These are phyloP conservation scores for Mycocalia duriaeana DNA, from an alignment of 1,284 basidiomycete species.

Conservation along the genomic window DNA sequence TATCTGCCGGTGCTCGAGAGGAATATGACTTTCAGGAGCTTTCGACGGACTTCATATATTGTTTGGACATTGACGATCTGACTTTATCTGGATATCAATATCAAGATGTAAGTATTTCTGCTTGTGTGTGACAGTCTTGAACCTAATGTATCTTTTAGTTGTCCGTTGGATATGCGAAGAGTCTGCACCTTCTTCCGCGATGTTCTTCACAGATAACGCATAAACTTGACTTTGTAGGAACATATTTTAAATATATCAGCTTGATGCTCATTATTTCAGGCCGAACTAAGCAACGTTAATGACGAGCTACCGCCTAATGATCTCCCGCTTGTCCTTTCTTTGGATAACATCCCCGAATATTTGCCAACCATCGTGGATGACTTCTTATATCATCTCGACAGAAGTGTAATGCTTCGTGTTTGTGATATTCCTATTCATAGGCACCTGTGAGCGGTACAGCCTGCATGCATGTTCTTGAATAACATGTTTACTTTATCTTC, in stretches of 20 bases:
- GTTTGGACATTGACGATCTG: conserved; percentile 10
- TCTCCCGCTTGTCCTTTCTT: conserved; percentile 27
- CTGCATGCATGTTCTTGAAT: no score
- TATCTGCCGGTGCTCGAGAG: conserved; percentile 46
- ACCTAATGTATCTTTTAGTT: not conserved
- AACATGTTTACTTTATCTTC: no score
- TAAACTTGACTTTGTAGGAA: no score
- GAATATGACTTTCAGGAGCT: conserved; percentile 57
- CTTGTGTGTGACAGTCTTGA: not conserved
- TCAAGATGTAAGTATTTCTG: not conserved
- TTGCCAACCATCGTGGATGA: conserved; percentile 43
- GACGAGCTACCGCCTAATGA: conserved; percentile 40
- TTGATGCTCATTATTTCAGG: no score
- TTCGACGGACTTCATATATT: conserved; percentile 53
- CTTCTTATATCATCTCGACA: conserved; percentile 48
- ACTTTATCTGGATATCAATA: not conserved
- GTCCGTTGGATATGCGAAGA: not conserved
- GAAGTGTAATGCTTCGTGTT: conserved; percentile 60
- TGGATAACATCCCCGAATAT: conserved; percentile 42
- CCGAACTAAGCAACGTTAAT: no score
- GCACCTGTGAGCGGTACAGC: no score
- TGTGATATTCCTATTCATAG: conserved; percentile 52
- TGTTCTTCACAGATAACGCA: no score
- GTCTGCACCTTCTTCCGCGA: not conserved
- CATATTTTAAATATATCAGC: no score